Base-by-base conservation (phyloP, 768 basidiomycete species). In the Stropharia rugosoannulata region DNA sequence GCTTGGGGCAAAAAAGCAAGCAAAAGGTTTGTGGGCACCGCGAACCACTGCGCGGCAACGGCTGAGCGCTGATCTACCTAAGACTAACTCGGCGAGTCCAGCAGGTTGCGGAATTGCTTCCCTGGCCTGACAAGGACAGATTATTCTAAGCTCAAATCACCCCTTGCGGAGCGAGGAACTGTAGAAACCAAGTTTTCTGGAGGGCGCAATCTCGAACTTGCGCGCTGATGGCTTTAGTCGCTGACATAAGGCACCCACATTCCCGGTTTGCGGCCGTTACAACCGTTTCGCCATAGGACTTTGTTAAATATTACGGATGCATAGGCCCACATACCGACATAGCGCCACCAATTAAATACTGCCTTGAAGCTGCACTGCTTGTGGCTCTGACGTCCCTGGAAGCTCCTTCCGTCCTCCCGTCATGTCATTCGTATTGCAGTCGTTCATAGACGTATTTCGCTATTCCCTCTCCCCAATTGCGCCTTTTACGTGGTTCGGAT, bases 141-240 rank as follows among this genome's bases (percentile, higher is more conserved):
- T 91, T 91, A 91, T 87, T 87, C 90, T 86, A 85, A 84, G 81
- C 75, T 70, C 78, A 63, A 57, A 60, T 78, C 86, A 82, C 70
- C 35, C 73, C 82, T 85, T 91, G 73, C 84, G 79, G 69, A 58
- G 72, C 77, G 82, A 80, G 75, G 76, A 72, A 80, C 80, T 81
- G 82, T 81, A 85, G 82, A 79, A 73, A 87, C 89, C 89, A 90
- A 92, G 87, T 90, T 91, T 90, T 92, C 90, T 84, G 87, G 89
- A 90, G 90, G 88, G 87, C 87, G 85, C 84, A 81, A 88, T 80
- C 87, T 91, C 87, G 90, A 91, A 90, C 87, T 85, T 89, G 90
- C 89, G 90, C 90, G 83, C 90, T 80, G 70, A 75, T 78, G 81
- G 74, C 71, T 63, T 70, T 42, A 60, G 70, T 81, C 87, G 83